phyloP scores from a whole-genome alignment of 805 yeast genomes.

The Lachancea sp. region DNA sequence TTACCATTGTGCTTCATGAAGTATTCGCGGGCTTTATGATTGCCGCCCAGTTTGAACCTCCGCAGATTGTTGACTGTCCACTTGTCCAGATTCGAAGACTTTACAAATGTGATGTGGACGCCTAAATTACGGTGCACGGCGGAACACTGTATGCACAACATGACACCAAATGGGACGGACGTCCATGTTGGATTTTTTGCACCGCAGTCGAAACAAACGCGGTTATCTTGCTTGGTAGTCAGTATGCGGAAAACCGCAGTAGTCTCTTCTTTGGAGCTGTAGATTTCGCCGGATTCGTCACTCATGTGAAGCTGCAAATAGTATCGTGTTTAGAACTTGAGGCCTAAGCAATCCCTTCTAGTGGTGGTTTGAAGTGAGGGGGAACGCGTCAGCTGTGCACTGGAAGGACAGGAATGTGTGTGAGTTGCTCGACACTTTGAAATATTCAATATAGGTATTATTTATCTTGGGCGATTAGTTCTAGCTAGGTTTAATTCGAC shows the following conservation, averaged over 20 bases:
- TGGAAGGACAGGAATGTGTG: too few species aligned
- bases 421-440: too few species aligned
- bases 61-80: constrained; percentile 91
- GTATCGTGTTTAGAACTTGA: too few species aligned
- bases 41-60: constrained; percentile 91
- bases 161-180: constrained; percentile 90
- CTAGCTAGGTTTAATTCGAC: background rate
- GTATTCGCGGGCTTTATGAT: constrained; percentile 76
- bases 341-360: too few species aligned
- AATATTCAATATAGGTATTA: too few species aligned
- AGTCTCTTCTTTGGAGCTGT: constrained; percentile 64
- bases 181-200: constrained; percentile 98
- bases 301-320: constrained; percentile 7
- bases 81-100: constrained; percentile 84
- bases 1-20: constrained; percentile 83
- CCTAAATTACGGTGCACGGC: constrained; percentile 95
- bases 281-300: constrained; percentile 32
- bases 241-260: constrained; percentile 57
- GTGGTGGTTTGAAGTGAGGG: too few species aligned
- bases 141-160: constrained; percentile 89
- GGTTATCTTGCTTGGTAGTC: constrained; percentile 63
- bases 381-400: too few species aligned
- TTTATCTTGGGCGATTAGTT: too few species aligned
- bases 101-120: constrained; percentile 92
- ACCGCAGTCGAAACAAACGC: constrained; percentile 87